Conservation (phyloP, 169 alveolate genomes). For the Blepharisma undulans region DNA sequence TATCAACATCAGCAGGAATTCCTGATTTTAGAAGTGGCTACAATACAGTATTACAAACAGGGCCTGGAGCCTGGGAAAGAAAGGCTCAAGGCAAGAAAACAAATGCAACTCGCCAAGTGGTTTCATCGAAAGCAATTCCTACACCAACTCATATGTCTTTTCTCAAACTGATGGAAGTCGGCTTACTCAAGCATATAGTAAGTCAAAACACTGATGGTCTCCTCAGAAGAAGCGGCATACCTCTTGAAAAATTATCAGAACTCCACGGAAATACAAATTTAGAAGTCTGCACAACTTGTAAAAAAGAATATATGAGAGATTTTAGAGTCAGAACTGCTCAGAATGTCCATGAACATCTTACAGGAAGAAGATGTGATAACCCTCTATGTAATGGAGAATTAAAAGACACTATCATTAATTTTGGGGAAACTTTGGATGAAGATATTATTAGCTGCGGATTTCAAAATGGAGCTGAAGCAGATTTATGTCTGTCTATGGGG, state of each 20-base stretch:
- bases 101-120: background rate
- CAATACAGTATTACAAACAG: slow-evolving; percentile 72
- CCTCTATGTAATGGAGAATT: slow-evolving; percentile 76
- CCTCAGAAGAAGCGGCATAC: slow-evolving; percentile 81
- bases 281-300: slow-evolving; percentile 80
- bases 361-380: slow-evolving; percentile 78
- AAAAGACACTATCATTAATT: slow-evolving; percentile 76
- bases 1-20: slow-evolving; percentile 84
- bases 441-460: slow-evolving; percentile 62
- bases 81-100: slow-evolving; percentile 55
- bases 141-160: slow-evolving; percentile 83
- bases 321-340: slow-evolving; percentile 78
- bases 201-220: slow-evolving; percentile 83
- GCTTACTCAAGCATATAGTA: slow-evolving; percentile 69
- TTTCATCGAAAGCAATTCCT: slow-evolving; percentile 68
- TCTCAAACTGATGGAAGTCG: slow-evolving; percentile 64
- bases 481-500: slow-evolving; percentile 78
- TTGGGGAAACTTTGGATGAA: slow-evolving; percentile 80
- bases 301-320: slow-evolving; percentile 73
- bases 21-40: slow-evolving; percentile 83
- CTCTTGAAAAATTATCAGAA: slow-evolving; percentile 69
- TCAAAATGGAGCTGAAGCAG: slow-evolving; percentile 64
- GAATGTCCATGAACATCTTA: slow-evolving; percentile 71
- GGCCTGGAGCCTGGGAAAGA: slow-evolving; percentile 83
- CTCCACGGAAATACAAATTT: slow-evolving; percentile 84